Percentiles rank a stretch among this genome's conserved stretches.
Conservation (phyloP, 2,329 filamentous ascomycete genomes). For the Ceratocystis albifundus region DNA sequence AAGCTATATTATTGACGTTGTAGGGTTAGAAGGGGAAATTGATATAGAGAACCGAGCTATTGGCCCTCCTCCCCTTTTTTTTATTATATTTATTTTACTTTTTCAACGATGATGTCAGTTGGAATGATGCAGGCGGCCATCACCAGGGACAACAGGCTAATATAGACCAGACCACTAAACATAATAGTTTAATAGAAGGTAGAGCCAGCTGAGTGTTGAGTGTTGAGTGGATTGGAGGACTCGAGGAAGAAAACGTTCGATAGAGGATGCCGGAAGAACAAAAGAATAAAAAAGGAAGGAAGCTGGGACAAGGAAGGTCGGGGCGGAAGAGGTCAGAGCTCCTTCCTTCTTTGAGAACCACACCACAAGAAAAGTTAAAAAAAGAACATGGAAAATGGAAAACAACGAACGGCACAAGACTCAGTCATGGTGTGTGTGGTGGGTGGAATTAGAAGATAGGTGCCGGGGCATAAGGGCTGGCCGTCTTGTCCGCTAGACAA, state of each 20-base stretch:
- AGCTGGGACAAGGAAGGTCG: neutral
- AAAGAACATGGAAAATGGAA: neutral
- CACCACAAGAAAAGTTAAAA: neutral
- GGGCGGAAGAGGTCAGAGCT: constrained; percentile 1
- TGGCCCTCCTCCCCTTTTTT: neutral
- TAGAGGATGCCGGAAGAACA: neutral
- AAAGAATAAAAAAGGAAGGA: constrained; percentile 1
- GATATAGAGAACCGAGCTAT: neutral
- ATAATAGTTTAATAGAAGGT: neutral
- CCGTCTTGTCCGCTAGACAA: too few species aligned
- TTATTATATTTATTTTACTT: too few species aligned
- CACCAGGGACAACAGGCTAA: neutral
- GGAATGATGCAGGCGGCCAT: neutral
- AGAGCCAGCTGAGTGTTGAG: neutral
- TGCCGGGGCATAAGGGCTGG: too few species aligned
- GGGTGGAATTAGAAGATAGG: too few species aligned
- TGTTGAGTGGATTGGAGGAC: neutral
- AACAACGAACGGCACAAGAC: constrained; percentile 2
- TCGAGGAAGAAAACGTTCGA: neutral
- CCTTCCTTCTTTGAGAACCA: neutral
- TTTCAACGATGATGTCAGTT: neutral
- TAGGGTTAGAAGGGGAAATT: neutral
- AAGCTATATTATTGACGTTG: too few species aligned
- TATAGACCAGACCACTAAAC: neutral
- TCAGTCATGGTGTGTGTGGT: neutral